Base-by-base conservation (phyloP, 2,329 filamentous ascomycete species). In the Ceratocystis alfenasii region DNA sequence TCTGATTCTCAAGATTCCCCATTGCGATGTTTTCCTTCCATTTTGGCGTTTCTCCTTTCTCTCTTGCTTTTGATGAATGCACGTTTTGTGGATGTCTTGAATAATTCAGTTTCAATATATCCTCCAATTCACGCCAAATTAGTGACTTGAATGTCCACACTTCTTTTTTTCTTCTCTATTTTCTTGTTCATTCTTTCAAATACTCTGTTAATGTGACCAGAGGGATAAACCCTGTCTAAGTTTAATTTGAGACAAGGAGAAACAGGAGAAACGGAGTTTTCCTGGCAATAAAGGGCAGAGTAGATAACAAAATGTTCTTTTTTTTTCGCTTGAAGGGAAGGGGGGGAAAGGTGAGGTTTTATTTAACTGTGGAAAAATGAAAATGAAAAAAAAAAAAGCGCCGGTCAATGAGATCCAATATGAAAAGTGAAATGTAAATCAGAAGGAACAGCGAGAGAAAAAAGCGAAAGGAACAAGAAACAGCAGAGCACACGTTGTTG, bases 11-110 rank as follows among this genome's bases (percentile, higher is more conserved):
- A 53, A 46, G 45, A 46, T 36, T n/a, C 48, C 22, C 48, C 45
- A 53, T 62, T 46, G 45, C 44, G 60, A 48, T 62, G 5, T 48
- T 62, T 62, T 62, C 33, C n/a, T 53, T 53, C 20, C n/a, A 8
- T 53, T 44, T 46, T 36, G 46, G 45, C 48, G 36, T 45, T 57
- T 10, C n/a, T 28, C 59, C 5, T 20, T 20, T 60, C 45, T 22
- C 41, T 63, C 8, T 66, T 48, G 5, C 28, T 41, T 22, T 30
- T n/a, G 7, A 20, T 50, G 17, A 8, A 59, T 59, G 6, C 28
- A 59, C 17, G 30, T 59, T 53, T 41, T 25, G 22, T 53, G 48
- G 48, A 53, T 53, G 48, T 53, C 48, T 53, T 53, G 48, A 28
- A 28, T 28, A n/a, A n/a, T 60, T 30, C 20, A 12, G 17, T 41